Conservation (phyloP, 148 eudicot genomes). For the Oxyria digyna region DNA sequence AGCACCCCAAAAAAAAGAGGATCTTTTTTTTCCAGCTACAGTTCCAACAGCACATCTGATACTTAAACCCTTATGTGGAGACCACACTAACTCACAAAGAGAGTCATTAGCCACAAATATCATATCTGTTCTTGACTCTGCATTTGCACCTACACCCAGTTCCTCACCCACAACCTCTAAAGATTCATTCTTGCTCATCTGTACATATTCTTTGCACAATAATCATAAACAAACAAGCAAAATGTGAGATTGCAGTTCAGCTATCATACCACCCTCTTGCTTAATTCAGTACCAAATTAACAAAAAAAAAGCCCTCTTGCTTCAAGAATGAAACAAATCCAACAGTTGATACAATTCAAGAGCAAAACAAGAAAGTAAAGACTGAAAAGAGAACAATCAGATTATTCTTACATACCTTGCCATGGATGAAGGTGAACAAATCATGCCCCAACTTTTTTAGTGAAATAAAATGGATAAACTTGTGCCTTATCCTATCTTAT, state of each 20-base stretch:
- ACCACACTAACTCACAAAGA: constrained; percentile 61
- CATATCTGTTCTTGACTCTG: constrained; percentile 29
- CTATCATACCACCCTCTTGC: background rate
- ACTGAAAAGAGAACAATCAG: background rate
- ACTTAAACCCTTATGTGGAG: constrained; percentile 39
- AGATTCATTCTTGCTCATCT: constrained; percentile 15
- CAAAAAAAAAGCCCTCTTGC: background rate
- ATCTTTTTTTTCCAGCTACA: constrained; percentile 14
- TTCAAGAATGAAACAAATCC: background rate
- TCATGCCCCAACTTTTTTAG: background rate
- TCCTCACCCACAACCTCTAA: constrained; percentile 12
- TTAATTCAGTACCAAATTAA: background rate
- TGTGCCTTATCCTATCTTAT: background rate
- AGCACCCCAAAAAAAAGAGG: constrained; percentile 15
- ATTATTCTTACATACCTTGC: constrained; percentile 1
- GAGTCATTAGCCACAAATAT: constrained; percentile 30
- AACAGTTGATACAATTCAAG: background rate
- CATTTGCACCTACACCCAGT: constrained; percentile 75
- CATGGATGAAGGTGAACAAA: background rate
- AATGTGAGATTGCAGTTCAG: too few species aligned
- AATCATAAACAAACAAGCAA: background rate
- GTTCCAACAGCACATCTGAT: constrained; percentile 32
- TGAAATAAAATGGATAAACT: background rate
- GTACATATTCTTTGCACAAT: background rate
- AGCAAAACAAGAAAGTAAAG: background rate